A percentile compares a stretch with the other conserved stretches of the same genome.
Conservation (phyloP, 176 grass and related monocot genomes). For the Pharus latifolius region DNA sequence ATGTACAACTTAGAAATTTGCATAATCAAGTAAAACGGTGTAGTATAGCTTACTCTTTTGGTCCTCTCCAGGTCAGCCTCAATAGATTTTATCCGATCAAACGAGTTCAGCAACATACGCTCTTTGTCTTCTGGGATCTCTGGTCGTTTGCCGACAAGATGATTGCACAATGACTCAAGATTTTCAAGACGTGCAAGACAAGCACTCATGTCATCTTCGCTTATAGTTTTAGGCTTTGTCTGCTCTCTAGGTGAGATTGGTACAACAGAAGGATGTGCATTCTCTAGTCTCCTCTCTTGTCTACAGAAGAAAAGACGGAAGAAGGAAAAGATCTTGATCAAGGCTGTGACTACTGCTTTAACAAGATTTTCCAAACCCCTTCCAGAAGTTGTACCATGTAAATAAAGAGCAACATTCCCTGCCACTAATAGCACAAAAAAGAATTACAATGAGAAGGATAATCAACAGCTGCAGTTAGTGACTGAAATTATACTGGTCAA, state of each 20-base stretch:
- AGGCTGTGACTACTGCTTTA: constrained; percentile 33
- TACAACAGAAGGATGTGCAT: not conserved
- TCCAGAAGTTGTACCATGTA: constrained; percentile 16
- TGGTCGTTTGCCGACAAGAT: constrained; percentile 55
- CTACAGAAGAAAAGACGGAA: constrained; percentile 23
- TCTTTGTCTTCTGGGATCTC: constrained; percentile 78
- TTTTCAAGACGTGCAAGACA: constrained; percentile 64
- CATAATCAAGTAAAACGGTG: not conserved
- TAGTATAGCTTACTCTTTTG: constrained; percentile 38
- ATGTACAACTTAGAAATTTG: not conserved
- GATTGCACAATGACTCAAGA: constrained; percentile 57
- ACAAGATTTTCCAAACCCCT: constrained; percentile 18
- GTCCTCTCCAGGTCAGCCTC: constrained; percentile 79
- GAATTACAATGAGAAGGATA: not conserved
- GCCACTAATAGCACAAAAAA: not conserved
- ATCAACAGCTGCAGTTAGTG: too few species aligned
- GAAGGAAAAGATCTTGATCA: constrained; percentile 66
- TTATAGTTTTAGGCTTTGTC: not conserved
- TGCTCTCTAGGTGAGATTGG: constrained; percentile 9
- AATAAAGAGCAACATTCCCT: constrained; percentile 23
- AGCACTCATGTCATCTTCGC: constrained; percentile 23
- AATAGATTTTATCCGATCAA: constrained; percentile 81
- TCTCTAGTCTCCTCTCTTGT: constrained; percentile 42
- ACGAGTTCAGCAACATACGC: constrained; percentile 43
- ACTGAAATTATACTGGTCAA: too few species aligned